These are phyloP conservation scores for Diplosphaera chodatii DNA, from an alignment of 139 green algal genomes.

Conservation along the genomic window DNA sequence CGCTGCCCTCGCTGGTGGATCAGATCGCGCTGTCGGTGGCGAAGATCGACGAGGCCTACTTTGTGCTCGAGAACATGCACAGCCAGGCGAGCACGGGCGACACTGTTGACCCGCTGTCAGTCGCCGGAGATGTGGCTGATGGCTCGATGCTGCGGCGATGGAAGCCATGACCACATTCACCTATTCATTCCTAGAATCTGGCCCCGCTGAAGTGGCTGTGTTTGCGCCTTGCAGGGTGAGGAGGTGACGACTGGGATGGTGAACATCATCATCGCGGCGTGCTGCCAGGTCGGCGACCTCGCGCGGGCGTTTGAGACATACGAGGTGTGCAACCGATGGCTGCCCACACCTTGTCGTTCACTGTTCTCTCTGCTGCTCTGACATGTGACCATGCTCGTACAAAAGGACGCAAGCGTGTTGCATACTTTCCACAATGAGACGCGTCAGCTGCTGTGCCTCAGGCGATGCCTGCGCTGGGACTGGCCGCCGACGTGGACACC, in stretches of 20 bases:
- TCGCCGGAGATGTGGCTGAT: no score
- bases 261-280: slow-evolving; percentile 22
- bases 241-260: slow-evolving; percentile 2
- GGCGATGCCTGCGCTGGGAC: slow-evolving; percentile 1
- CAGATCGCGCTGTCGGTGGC: not conserved
- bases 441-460: no score
- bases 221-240: slow-evolving; percentile 26
- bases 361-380: no score
- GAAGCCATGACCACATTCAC: no score
- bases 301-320: slow-evolving; percentile 20
- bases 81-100: slow-evolving; percentile 1
- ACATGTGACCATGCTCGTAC: no score
- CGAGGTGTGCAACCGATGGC: not conserved
- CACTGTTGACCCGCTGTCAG: not conserved
- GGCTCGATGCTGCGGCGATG: no score
- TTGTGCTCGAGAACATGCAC: slow-evolving; percentile 21
- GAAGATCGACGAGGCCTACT: slow-evolving; percentile 9
- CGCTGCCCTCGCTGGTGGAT: slow-evolving; percentile 15
- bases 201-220: no score
- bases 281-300: slow-evolving; percentile 22
- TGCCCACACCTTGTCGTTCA: no score
- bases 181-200: no score
- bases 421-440: no score
- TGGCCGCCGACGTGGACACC: slow-evolving; percentile 10
- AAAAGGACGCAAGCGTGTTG: no score